Evolutionary conservation across 1,139 yeast species (phyloP), one percentile per base, ranked within the genome.

Genomic region (Geotrichum australiense): DNA sequence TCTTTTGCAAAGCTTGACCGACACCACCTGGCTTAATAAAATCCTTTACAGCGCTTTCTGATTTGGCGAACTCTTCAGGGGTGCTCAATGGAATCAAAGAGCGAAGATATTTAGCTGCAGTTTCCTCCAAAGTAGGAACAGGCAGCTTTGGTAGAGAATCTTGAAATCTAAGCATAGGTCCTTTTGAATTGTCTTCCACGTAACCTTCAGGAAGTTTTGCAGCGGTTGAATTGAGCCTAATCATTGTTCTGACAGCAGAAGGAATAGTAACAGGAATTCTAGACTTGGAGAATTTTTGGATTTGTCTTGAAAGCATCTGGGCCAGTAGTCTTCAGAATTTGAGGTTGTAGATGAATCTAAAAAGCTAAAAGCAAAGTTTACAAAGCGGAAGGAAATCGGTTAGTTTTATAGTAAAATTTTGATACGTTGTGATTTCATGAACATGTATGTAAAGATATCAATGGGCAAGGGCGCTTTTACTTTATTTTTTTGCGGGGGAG

Each of bases 71-170:
- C 56, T 83, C 84, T 37, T 68, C 66, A 21, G 74, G 72, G 41
- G 73, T 56, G 25, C 74, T 71, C 59, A 70, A 76, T 1, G 97
- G 95, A 55, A 74, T 74, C 43, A 91, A 76, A 2, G 91, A 72
- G 50, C 73, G 70, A 55, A 89, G 69, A 62, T 86, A 91, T 50
- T 76, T 75, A 18, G 69, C 62, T 26, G 84, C 74, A 11, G 96
- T 85, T 46, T 79, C 78, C 45, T 76, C 73, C 46, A 91, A 71
- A 2, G 80, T 65, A 1, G 98, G 98, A 10, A 91, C 94, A 1
- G 97, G 97, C 51, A 91, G 73, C 45, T 76, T 71, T 10, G 97
- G 96, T 46, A 91, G 73, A 34, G 78, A 70, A 35, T 73, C 71
- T 63, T 89, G 96, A 66, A 69, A 76, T 52, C 80, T 74, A 65